Percentiles rank a stretch among this genome's conserved stretches.
Conservation (phyloP, 179 eudicot species). For the Pouteria campechiana region DNA sequence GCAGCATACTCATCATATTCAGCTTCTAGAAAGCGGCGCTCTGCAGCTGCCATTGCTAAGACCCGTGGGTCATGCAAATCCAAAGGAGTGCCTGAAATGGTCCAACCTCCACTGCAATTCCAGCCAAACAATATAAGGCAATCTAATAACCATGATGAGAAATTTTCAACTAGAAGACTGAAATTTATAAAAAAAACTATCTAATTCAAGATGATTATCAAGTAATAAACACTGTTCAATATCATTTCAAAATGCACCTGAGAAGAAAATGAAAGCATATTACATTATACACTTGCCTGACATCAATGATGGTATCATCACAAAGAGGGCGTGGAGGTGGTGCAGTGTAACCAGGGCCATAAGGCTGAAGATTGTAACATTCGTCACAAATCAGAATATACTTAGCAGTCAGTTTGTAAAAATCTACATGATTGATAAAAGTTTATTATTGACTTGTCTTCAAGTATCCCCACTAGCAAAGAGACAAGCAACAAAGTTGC, state of each 20-base stretch:
- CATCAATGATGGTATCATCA: slow-evolving; percentile 55
- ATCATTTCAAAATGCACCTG: not conserved
- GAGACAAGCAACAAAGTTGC: too few species aligned
- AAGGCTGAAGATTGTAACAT: slow-evolving; percentile 51
- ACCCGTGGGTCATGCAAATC: slow-evolving; percentile 69
- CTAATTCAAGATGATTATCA: not conserved
- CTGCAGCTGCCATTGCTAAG: slow-evolving; percentile 85
- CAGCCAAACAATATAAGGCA: slow-evolving; percentile 3
- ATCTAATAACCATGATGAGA: not conserved
- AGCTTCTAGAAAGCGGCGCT: slow-evolving; percentile 59
- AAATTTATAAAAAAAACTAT: not conserved
- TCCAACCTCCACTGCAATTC: slow-evolving; percentile 42
- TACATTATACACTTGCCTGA: slow-evolving; percentile 40
- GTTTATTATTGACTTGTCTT: too few species aligned
- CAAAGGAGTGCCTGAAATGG: slow-evolving; percentile 44
- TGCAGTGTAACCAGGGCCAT: slow-evolving; percentile 72
- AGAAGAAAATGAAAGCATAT: not conserved
- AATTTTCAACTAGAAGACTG: not conserved
- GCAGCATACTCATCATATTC: slow-evolving; percentile 82
- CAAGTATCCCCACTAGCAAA: too few species aligned
- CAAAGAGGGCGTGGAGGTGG: slow-evolving; percentile 38
- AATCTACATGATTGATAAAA: too few species aligned
- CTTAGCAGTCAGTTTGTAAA: too few species aligned
- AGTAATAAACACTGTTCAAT: too few species aligned
- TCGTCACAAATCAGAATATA: too few species aligned